A percentile compares a stretch with the other conserved stretches of the same genome.
These are phyloP conservation scores for Glycine tomentella DNA, from an alignment of 306 rosid species.

Conservation along the genomic window DNA sequence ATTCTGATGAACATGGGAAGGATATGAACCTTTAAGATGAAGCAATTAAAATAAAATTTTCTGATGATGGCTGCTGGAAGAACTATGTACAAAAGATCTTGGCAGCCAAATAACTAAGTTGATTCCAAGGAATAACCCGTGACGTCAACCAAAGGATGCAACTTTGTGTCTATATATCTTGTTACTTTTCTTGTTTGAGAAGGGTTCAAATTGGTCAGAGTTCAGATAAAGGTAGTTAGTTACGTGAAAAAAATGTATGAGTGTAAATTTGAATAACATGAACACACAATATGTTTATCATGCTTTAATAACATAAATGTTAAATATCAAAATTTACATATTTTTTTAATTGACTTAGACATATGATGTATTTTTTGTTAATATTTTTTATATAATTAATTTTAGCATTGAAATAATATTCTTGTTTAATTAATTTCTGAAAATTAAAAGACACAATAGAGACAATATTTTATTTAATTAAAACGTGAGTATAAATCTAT, in stretches of 20 bases:
- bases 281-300: not conserved
- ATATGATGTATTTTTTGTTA: not conserved
- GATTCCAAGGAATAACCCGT: conserved; percentile 1
- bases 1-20: not conserved
- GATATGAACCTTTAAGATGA: not conserved
- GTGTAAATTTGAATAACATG: not conserved
- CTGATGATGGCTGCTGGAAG: not conserved
- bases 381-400: too few species aligned
- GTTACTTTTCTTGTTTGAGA: conserved; percentile 13
- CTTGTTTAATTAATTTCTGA: too few species aligned
- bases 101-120: not conserved
- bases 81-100: not conserved
- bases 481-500: too few species aligned
- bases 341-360: not conserved
- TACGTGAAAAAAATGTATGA: not conserved
- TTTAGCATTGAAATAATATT: too few species aligned
- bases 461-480: too few species aligned
- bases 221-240: not conserved
- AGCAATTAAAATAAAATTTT: not conserved
- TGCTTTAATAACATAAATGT: not conserved
- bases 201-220: not conserved
- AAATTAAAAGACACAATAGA: too few species aligned
- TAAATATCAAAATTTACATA: not conserved
- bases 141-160: conserved; percentile 8
- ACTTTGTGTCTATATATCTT: not conserved